A percentile compares a stretch with the other conserved stretches of the same genome.
phyloP scores from a whole-genome alignment of 345 rosid species.

The Mercurialis annua region DNA sequence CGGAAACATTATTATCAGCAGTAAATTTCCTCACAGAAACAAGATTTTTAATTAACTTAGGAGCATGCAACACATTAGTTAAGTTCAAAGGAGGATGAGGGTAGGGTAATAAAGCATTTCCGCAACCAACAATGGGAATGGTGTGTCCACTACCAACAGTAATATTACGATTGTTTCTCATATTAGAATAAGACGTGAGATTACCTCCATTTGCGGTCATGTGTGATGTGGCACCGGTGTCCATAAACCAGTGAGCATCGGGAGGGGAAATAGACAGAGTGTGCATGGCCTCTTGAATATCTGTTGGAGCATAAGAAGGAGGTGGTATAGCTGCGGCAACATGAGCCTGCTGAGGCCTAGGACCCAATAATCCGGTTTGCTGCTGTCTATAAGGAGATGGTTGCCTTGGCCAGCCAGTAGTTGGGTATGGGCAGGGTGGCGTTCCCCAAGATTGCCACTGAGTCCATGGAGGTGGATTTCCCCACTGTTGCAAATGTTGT shows the following conservation, averaged over 20 bases:
- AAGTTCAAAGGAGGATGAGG: background rate
- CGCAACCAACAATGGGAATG: background rate
- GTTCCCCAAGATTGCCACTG: background rate
- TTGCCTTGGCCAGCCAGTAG: background rate
- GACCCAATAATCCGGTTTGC: background rate
- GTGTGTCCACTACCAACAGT: background rate
- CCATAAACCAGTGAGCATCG: background rate
- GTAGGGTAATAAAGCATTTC: background rate
- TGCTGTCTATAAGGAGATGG: background rate
- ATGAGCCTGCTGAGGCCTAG: background rate
- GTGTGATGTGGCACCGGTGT: background rate
- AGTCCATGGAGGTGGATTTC: background rate
- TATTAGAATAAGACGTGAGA: slow-evolving; percentile 4
- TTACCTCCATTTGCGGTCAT: background rate
- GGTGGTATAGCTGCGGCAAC: background rate
- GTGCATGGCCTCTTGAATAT: background rate
- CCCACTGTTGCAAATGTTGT: no score
- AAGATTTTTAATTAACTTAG: background rate
- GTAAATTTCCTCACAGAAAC: background rate
- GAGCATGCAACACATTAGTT: background rate
- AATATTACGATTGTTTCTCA: background rate
- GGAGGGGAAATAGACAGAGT: background rate
- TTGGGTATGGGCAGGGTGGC: background rate
- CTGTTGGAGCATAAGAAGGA: background rate
- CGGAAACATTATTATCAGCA: background rate